Conservation (phyloP, 768 basidiomycete genomes). For the Mycena floridula region DNA sequence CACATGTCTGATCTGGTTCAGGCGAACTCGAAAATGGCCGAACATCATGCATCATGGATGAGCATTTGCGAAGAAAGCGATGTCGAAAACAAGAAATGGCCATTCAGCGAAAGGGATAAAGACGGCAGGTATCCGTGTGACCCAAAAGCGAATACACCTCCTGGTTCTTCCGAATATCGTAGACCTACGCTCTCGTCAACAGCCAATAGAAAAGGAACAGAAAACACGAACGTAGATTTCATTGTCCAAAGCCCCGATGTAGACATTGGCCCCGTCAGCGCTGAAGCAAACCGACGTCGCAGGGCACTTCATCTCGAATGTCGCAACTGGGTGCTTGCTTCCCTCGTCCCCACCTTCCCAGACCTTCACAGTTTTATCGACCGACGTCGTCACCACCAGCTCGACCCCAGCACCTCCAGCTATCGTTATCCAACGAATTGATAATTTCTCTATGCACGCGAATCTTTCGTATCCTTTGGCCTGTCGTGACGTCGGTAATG, state of each 20-base stretch:
- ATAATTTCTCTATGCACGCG: conserved; percentile 89
- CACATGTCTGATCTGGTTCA: conserved; percentile 92
- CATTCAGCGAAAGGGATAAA: conserved; percentile 85
- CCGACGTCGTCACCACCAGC: conserved; percentile 80
- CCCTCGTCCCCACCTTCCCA: conserved; percentile 84
- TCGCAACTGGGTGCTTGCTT: conserved; percentile 62
- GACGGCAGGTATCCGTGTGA: conserved; percentile 94
- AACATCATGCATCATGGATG: conserved; percentile 88
- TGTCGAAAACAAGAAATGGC: conserved; percentile 85
- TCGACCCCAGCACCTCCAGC: conserved; percentile 81
- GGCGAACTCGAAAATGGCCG: conserved; percentile 92
- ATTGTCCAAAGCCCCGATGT: conserved; percentile 92
- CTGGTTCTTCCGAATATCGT: conserved; percentile 82
- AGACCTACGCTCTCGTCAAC: conserved; percentile 49
- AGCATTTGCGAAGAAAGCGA: conserved; percentile 85
- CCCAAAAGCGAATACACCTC: conserved; percentile 77
- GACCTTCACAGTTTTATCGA: conserved; percentile 86
- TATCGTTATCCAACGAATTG: conserved; percentile 81
- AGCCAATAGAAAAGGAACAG: conserved; percentile 7
- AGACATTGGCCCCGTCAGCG: conserved; percentile 83
- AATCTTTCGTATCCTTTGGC: conserved; percentile 74
- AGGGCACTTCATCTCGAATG: conserved; percentile 83
- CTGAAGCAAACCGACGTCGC: conserved; percentile 92
- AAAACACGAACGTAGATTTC: conserved; percentile 77
- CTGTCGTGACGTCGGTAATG: conserved; percentile 77